A percentile compares a stretch with the other conserved stretches of the same genome.
These are phyloP conservation scores for Pisolithus marmoratus DNA, from an alignment of 768 basidiomycete genomes.

Conservation along the genomic window DNA sequence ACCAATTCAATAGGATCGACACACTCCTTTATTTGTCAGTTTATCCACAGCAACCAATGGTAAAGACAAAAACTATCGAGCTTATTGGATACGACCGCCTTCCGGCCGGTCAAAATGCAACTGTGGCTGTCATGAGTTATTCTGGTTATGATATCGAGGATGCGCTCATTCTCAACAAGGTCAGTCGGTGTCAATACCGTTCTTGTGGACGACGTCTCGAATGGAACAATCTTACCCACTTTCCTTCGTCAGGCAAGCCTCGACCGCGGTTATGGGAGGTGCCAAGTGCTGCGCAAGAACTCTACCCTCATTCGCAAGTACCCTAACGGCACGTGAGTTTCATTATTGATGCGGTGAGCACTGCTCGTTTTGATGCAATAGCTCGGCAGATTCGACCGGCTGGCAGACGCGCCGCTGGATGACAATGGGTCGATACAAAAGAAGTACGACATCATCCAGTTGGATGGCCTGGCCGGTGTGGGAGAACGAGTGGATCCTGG, in stretches of 20 bases:
- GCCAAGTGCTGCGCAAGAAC: slow-evolving; percentile 96
- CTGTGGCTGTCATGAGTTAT: slow-evolving; percentile 98
- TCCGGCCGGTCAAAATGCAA: slow-evolving; percentile 97
- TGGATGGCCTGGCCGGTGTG: slow-evolving; percentile 91
- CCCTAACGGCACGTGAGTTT: slow-evolving; percentile 90
- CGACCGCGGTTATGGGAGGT: slow-evolving; percentile 95
- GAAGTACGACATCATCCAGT: slow-evolving; percentile 86
- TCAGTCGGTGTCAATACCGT: slow-evolving; percentile 35
- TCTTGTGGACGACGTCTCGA: neutral
- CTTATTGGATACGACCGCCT: slow-evolving; percentile 93
- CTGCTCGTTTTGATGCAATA: neutral
- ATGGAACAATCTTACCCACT: slow-evolving; percentile 3
- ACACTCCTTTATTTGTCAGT: slow-evolving; percentile 96
- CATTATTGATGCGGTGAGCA: slow-evolving; percentile 1
- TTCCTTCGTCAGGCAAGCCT: slow-evolving; percentile 67
- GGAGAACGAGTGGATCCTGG: slow-evolving; percentile 92
- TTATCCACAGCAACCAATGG: slow-evolving; percentile 99
- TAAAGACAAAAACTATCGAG: slow-evolving; percentile 98
- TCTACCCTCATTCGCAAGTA: slow-evolving; percentile 92
- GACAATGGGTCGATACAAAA: slow-evolving; percentile 76
- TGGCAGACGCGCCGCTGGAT: slow-evolving; percentile 87
- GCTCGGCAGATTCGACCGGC: slow-evolving; percentile 71
- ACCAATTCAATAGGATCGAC: slow-evolving; percentile 96
- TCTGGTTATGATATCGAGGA: slow-evolving; percentile 99
- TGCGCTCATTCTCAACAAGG: slow-evolving; percentile 93